phyloP scores from a whole-genome alignment of 2,329 filamentous ascomycete genomes.

The Pestalotiopsis sp. region DNA sequence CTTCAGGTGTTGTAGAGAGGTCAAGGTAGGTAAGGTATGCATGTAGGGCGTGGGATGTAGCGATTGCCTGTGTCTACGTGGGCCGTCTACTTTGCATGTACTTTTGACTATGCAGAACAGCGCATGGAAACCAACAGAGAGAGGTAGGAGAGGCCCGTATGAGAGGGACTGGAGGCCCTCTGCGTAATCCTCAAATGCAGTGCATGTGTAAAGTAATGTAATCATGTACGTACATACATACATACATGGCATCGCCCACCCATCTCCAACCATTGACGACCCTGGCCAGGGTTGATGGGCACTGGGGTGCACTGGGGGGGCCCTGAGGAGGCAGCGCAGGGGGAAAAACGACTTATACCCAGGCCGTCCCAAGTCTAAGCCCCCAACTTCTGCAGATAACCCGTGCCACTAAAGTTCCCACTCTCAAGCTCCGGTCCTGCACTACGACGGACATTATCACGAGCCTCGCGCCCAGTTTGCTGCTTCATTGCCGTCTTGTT shows the following conservation, averaged over 20 bases:
- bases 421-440: neutral
- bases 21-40: too few species aligned
- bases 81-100: too few species aligned
- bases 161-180: neutral
- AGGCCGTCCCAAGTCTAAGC: constrained; percentile 9
- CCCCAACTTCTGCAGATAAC: constrained; percentile 7
- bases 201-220: neutral
- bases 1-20: too few species aligned
- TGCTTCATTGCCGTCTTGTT: neutral
- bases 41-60: too few species aligned
- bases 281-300: neutral
- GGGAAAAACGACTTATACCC: constrained; percentile 11
- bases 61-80: too few species aligned
- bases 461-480: neutral
- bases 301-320: neutral
- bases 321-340: neutral
- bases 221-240: neutral
- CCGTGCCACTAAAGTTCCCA: constrained; percentile 5
- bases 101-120: neutral
- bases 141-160: too few species aligned
- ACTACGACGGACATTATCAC: constrained; percentile 4
- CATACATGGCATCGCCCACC: neutral
- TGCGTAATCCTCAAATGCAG: neutral
- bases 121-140: neutral
- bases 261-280: neutral